Evolutionary conservation across 768 basidiomycete genomes (phyloP).

Genomic region (Tricholoma matsutake): DNA sequence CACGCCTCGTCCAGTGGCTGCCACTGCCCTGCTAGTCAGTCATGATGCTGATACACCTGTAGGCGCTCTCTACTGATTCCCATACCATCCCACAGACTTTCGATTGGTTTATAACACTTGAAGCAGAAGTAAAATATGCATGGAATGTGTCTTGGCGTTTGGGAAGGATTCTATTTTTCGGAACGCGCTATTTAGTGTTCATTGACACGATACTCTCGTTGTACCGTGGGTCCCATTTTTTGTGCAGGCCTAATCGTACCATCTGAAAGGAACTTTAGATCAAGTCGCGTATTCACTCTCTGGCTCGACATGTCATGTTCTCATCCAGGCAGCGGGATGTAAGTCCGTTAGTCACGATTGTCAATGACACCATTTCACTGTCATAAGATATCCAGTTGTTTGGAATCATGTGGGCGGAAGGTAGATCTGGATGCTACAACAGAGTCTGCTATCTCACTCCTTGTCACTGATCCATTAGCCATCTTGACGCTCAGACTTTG

Average conservation of each 20-base stretch:
- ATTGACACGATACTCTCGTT: neutral
- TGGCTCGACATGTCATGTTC: neutral
- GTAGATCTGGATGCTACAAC: neutral
- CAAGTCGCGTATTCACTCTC: neutral
- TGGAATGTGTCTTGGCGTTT: neutral
- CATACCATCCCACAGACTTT: neutral
- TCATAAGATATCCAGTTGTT: neutral
- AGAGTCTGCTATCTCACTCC: neutral
- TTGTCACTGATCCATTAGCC: neutral
- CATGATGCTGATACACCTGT: neutral
- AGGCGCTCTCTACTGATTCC: neutral
- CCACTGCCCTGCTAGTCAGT: neutral
- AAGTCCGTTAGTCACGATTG: neutral
- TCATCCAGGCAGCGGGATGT: neutral
- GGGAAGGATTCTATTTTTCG: neutral
- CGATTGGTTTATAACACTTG: slow-evolving; percentile 1
- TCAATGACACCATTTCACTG: too few relatives aligned
- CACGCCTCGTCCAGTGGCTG: neutral
- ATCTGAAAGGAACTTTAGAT: neutral
- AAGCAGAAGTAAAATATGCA: neutral
- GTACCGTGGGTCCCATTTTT: neutral
- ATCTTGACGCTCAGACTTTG: slow-evolving; percentile 2
- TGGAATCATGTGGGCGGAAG: slow-evolving; percentile 1
- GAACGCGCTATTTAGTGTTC: slow-evolving; percentile 1
- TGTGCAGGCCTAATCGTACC: neutral